A percentile compares a stretch with the other conserved stretches of the same genome.
These are phyloP conservation scores for Candida schatavii DNA, from an alignment of 805 yeast genomes.

Conservation along the genomic window DNA sequence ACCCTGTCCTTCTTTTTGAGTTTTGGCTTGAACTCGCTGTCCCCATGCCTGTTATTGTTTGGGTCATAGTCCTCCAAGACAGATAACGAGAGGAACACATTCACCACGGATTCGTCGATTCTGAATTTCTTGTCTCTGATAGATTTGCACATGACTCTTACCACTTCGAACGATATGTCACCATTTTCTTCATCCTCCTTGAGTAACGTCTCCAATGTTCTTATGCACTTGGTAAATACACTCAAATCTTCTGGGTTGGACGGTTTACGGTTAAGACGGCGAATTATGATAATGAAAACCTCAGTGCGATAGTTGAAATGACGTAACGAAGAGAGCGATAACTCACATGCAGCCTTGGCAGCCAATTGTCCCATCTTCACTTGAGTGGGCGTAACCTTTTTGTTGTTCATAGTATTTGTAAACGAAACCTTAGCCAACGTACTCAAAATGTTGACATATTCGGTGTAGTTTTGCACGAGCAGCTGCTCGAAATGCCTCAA, in stretches of 20 bases:
- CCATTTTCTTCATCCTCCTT: slow-evolving; percentile 78
- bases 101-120: slow-evolving; percentile 80
- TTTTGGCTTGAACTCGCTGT: slow-evolving; percentile 44
- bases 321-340: slow-evolving; percentile 57
- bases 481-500: slow-evolving; percentile 79
- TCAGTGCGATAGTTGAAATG: slow-evolving; percentile 84
- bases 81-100: slow-evolving; percentile 65
- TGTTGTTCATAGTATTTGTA: slow-evolving; percentile 35
- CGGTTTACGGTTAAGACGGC: slow-evolving; percentile 65
- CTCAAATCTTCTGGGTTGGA: slow-evolving; percentile 43
- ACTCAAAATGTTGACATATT: slow-evolving; percentile 58
- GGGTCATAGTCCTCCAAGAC: slow-evolving; percentile 74
- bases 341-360: slow-evolving; percentile 75
- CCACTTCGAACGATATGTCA: slow-evolving; percentile 70
- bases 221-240: slow-evolving; percentile 57
- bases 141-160: slow-evolving; percentile 65
- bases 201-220: slow-evolving; percentile 66
- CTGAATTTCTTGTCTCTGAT: slow-evolving; percentile 70
- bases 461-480: slow-evolving; percentile 64
- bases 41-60: slow-evolving; percentile 46
- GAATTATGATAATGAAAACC: slow-evolving; percentile 60
- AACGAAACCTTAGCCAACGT: slow-evolving; percentile 38
- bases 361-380: slow-evolving; percentile 56
- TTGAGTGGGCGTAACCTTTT: slow-evolving; percentile 28
- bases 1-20: slow-evolving; percentile 83